These are phyloP conservation scores for Neurospora sublineolata DNA, from an alignment of 495 filamentous ascomycete species.

Conservation along the genomic window DNA sequence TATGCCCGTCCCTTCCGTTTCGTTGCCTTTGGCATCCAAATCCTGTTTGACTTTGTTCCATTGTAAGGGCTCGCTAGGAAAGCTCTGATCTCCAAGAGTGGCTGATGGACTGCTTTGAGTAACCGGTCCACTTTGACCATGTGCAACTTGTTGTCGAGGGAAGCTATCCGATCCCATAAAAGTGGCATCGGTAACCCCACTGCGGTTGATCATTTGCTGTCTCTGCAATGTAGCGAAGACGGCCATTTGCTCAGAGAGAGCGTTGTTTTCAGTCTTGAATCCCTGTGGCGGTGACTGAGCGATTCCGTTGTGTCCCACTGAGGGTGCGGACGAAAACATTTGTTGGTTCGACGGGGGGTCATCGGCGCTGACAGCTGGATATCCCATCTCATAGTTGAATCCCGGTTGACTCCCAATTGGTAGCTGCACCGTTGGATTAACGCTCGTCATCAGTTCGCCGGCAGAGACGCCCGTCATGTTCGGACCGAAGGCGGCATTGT, in stretches of 20 bases:
- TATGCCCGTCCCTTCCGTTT: not conserved
- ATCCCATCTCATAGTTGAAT: not conserved
- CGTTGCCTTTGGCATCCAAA: constrained; percentile 1
- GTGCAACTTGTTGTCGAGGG: not conserved
- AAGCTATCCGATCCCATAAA: not conserved
- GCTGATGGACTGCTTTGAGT: not conserved
- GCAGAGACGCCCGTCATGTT: constrained; percentile 1
- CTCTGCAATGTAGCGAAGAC: not conserved
- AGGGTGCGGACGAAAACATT: not conserved
- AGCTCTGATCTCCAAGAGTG: not conserved
- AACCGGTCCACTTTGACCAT: not conserved
- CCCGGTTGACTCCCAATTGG: not conserved
- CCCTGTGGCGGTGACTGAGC: constrained; percentile 3
- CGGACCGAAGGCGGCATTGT: constrained; percentile 7
- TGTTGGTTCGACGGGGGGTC: not conserved
- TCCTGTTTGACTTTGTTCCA: not conserved
- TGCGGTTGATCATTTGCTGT: not conserved
- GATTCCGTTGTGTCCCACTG: not conserved
- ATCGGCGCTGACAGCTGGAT: not conserved
- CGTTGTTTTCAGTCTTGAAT: constrained; percentile 10
- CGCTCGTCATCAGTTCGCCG: not conserved
- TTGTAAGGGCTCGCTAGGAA: not conserved
- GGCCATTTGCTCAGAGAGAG: not conserved
- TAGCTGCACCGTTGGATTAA: not conserved
- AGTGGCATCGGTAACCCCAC: not conserved